These are phyloP conservation scores for Ceratocystis papillata DNA, from an alignment of 2,329 filamentous ascomycete genomes.

Conservation along the genomic window DNA sequence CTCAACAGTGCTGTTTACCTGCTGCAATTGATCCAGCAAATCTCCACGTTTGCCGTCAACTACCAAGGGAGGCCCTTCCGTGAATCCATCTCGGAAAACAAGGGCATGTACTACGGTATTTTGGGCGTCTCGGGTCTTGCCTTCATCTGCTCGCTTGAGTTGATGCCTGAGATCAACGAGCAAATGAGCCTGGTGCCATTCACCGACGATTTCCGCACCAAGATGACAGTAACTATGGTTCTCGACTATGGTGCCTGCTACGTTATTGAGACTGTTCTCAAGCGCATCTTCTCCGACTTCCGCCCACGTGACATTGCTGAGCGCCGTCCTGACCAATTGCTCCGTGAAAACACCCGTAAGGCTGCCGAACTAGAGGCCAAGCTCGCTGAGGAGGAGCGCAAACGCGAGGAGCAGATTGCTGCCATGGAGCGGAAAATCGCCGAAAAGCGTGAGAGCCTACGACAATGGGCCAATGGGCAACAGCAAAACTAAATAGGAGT, in stretches of 20 bases:
- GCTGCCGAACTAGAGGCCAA: conserved; percentile 38
- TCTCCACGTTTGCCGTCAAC: conserved; percentile 98
- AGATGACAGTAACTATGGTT: conserved; percentile 74
- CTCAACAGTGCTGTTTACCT: conserved; percentile 97
- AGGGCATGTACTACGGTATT: conserved; percentile 96
- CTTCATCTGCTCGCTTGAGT: conserved; percentile 89
- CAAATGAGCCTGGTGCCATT: conserved; percentile 89
- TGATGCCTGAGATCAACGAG: conserved; percentile 89
- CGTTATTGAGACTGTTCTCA: conserved; percentile 75
- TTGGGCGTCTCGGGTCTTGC: conserved; percentile 80
- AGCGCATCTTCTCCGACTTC: conserved; percentile 79
- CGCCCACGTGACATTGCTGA: conserved; percentile 86
- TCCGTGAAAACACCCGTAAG: conserved; percentile 45
- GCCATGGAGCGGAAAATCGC: conserved; percentile 49
- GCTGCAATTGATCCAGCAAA: conserved; percentile 94
- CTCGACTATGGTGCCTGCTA: conserved; percentile 81
- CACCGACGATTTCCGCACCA: conserved; percentile 74
- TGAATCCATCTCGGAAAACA: conserved; percentile 89
- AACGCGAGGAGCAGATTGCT: conserved; percentile 44
- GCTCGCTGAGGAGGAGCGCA: conserved; percentile 35
- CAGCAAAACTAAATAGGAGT: not conserved
- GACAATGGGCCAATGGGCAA: not conserved
- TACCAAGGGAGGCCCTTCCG: conserved; percentile 98
- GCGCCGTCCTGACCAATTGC: conserved; percentile 74
- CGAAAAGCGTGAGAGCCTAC: not conserved